Conservation (phyloP, 371 early-diverging fungal genomes). For the Mortierella sp. region DNA sequence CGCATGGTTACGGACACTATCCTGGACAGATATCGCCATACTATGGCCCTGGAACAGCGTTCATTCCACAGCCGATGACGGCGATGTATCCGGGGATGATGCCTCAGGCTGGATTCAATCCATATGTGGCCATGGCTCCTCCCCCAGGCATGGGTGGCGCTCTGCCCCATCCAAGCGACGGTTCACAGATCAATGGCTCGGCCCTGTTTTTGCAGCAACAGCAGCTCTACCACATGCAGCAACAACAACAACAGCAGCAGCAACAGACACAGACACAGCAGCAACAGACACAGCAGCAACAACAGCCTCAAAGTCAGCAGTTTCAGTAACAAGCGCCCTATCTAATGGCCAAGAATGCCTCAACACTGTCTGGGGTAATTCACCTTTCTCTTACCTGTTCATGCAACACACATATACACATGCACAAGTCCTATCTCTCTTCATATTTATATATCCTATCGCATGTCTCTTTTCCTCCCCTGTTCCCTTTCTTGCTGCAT, state of each 20-base stretch:
- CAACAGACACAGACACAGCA: constrained; percentile 28
- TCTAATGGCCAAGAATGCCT: no score
- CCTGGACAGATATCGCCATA: constrained; percentile 52
- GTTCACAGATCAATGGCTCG: constrained; percentile 25
- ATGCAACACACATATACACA: background rate
- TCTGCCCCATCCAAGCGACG: constrained; percentile 22
- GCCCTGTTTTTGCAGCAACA: constrained; percentile 41
- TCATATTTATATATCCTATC: constrained; percentile 1
- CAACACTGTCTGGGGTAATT: no score
- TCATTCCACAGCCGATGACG: constrained; percentile 36
- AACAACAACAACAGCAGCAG: constrained; percentile 44
- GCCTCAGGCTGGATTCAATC: constrained; percentile 44
- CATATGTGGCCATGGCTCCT: constrained; percentile 40
- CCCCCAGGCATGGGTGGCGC: constrained; percentile 33
- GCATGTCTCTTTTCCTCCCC: background rate
- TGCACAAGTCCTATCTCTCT: background rate
- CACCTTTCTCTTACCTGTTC: background rate
- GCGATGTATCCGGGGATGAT: constrained; percentile 50
- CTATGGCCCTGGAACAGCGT: constrained; percentile 35
- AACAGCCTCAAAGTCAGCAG: background rate
- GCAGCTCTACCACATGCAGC: constrained; percentile 26
- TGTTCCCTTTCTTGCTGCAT: constrained; percentile 3
- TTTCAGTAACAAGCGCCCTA: constrained; percentile 8
- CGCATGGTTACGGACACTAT: constrained; percentile 46
- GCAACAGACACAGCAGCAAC: constrained; percentile 18